phyloP scores from a whole-genome alignment of 176 grass and related monocot genomes.

The Calamus simplicifolius region DNA sequence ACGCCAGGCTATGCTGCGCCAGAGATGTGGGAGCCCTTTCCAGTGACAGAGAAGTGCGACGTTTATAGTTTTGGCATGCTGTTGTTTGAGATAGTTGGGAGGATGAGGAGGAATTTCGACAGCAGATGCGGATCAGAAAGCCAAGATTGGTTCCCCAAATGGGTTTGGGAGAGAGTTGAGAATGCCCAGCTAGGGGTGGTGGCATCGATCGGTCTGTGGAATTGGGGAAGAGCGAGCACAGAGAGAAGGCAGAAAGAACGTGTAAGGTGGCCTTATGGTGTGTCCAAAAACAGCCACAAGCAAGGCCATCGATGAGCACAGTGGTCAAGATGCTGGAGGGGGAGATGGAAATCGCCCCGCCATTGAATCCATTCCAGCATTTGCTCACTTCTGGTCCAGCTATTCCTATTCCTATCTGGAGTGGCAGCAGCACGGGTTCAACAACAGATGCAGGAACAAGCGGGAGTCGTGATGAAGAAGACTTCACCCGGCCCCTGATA shows the following conservation, averaged over 20 bases:
- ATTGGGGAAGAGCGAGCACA: background rate
- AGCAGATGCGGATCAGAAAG: background rate
- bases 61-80: slow-evolving; percentile 10
- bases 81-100: slow-evolving; percentile 7
- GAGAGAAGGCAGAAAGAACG: slow-evolving; percentile 1
- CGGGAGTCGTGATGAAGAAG: too few relatives aligned
- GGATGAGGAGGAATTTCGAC: slow-evolving; percentile 1
- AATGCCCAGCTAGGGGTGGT: background rate
- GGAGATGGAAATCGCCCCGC: background rate
- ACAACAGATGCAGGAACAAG: too few relatives aligned
- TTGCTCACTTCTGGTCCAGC: background rate
- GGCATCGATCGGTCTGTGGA: background rate
- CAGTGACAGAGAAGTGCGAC: slow-evolving; percentile 1
- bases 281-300: background rate
- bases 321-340: slow-evolving; percentile 2
- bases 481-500: too few relatives aligned
- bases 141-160: background rate
- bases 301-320: background rate
- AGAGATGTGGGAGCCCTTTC: background rate
- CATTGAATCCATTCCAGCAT: background rate
- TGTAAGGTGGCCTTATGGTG: slow-evolving; percentile 5
- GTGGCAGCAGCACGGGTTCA: too few relatives aligned
- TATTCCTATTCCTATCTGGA: too few relatives aligned
- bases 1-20: slow-evolving; percentile 4
- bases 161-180: background rate